phyloP scores from a whole-genome alignment of 2,329 filamentous ascomycete species.

The Sporothrix mexicana region DNA sequence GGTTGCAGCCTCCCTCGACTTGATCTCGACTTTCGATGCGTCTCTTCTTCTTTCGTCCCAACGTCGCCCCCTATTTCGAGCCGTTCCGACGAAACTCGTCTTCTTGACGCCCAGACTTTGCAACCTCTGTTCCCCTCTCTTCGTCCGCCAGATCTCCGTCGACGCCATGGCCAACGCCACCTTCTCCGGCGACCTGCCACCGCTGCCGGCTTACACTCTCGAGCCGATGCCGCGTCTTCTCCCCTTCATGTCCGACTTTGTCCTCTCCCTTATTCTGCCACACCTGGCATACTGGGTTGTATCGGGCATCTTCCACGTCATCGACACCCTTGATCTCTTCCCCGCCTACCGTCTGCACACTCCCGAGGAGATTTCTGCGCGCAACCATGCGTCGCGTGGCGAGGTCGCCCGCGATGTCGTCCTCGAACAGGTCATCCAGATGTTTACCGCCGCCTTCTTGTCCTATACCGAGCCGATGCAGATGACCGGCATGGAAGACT shows the following conservation, averaged over 20 bases:
- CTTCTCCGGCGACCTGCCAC: conserved; percentile 71
- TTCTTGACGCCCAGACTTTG: not conserved
- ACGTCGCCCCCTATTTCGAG: not conserved
- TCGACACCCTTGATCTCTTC: conserved; percentile 85
- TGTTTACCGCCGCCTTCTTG: conserved; percentile 70
- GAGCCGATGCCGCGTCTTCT: conserved; percentile 73
- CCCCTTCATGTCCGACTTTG: conserved; percentile 79
- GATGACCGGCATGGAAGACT: conserved; percentile 76
- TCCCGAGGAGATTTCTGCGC: conserved; percentile 83
- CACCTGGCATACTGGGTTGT: conserved; percentile 87
- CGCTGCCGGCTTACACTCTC: conserved; percentile 82
- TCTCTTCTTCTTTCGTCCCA: not conserved
- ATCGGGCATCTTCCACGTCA: conserved; percentile 83
- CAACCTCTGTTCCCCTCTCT: not conserved
- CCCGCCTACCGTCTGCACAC: conserved; percentile 94
- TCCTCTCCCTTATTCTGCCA: conserved; percentile 75
- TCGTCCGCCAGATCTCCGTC: conserved; percentile 48
- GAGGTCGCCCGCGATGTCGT: conserved; percentile 91
- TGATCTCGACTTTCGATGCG: not conserved
- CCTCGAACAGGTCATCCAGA: conserved; percentile 89
- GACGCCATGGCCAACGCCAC: conserved; percentile 59
- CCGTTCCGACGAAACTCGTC: not conserved
- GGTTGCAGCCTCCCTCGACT: not conserved
- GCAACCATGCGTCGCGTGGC: conserved; percentile 83
- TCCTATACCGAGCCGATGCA: conserved; percentile 75